Conservation (phyloP, 768 basidiomycete genomes). For the Tricholoma terreum region DNA sequence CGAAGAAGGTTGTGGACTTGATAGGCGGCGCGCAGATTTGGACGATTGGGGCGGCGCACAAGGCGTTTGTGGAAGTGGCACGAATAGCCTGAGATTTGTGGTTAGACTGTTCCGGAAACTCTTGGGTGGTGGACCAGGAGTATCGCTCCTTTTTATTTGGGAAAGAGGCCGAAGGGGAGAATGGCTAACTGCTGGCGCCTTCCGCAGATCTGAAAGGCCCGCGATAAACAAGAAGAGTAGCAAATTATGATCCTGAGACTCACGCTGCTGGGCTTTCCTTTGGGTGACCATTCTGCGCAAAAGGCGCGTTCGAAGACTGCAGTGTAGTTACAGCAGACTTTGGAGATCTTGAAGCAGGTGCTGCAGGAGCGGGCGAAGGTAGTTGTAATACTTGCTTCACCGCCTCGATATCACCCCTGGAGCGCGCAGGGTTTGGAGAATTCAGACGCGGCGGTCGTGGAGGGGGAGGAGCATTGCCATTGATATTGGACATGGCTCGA, state of each 20-base stretch:
- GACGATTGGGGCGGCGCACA: constrained; percentile 48
- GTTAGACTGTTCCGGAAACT: constrained; percentile 47
- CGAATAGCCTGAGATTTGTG: constrained; percentile 46
- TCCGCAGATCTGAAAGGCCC: constrained; percentile 9
- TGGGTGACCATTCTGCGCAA: neutral
- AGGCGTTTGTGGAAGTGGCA: constrained; percentile 65
- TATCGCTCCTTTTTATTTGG: too few species aligned
- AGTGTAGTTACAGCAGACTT: constrained; percentile 4
- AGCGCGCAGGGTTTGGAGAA: constrained; percentile 47
- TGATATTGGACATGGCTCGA: constrained; percentile 48
- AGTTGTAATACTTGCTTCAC: constrained; percentile 60
- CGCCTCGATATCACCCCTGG: constrained; percentile 48
- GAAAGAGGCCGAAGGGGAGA: constrained; percentile 17
- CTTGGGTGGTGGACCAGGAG: too few species aligned
- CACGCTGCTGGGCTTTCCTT: constrained; percentile 11
- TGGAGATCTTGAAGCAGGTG: constrained; percentile 29
- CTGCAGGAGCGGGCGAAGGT: constrained; percentile 52
- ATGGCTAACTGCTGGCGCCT: constrained; percentile 4
- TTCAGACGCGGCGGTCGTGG: constrained; percentile 63
- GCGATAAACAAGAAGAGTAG: constrained; percentile 7
- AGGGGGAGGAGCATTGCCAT: constrained; percentile 44
- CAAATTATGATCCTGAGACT: constrained; percentile 7
- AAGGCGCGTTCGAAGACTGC: constrained; percentile 5
- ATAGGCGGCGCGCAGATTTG: constrained; percentile 24
- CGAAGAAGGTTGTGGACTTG: too few species aligned